Evolutionary conservation across 31 red algal genomes (phyloP).

Genomic region (Odonthalia washingtoniensis): DNA sequence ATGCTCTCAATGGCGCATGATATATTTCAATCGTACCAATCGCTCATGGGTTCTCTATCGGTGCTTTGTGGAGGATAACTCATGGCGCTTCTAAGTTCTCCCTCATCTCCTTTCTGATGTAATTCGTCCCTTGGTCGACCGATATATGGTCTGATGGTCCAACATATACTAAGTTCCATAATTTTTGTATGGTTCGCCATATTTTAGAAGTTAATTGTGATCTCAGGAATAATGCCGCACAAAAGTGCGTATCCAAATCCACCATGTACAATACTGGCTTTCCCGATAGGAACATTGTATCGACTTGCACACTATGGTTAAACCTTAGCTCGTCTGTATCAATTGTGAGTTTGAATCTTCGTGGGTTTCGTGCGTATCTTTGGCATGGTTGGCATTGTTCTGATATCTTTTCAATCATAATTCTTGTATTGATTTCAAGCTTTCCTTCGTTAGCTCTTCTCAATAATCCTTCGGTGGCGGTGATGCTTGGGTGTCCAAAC

Average conservation of each 20-base stretch:
- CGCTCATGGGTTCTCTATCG: conserved; percentile 26
- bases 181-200: neutral
- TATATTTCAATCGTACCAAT: conserved; percentile 32
- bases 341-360: conserved; percentile 42
- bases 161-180: conserved; percentile 11
- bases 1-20: conserved; percentile 2
- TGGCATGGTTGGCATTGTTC: conserved; percentile 10
- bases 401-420: conserved; percentile 18
- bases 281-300: conserved; percentile 17
- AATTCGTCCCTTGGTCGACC: conserved; percentile 32
- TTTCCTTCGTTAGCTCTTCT: conserved; percentile 6
- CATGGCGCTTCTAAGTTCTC: neutral
- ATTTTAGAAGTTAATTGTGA: neutral
- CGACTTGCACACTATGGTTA: conserved; percentile 37
- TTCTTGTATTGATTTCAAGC: neutral
- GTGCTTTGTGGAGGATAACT: neutral
- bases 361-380: neutral
- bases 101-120: neutral
- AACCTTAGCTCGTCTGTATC: conserved; percentile 40
- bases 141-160: conserved; percentile 14
- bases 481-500: conserved; percentile 9
- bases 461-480: neutral
- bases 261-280: conserved; percentile 35
- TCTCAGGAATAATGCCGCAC: conserved; percentile 8
- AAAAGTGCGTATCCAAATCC: conserved; percentile 39